phyloP scores from a whole-genome alignment of 495 filamentous ascomycete species.

The Podospora bellae-mahoneyi region DNA sequence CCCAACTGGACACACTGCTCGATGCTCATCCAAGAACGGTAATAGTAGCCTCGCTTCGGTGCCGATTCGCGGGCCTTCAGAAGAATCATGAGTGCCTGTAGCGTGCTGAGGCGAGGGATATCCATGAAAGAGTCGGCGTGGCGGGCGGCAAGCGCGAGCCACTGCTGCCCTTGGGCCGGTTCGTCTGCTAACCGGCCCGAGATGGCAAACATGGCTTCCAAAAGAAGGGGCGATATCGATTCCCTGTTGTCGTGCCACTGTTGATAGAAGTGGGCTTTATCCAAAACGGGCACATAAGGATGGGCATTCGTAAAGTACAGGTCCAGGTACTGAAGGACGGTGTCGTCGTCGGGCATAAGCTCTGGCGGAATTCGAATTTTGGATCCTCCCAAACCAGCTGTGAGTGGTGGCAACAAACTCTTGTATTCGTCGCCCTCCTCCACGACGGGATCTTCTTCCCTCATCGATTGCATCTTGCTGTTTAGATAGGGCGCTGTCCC shows the following conservation, averaged over 20 bases:
- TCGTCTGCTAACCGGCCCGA: slow-evolving; percentile 79
- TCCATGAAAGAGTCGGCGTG: slow-evolving; percentile 97
- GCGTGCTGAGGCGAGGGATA: slow-evolving; percentile 85
- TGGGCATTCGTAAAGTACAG: slow-evolving; percentile 92
- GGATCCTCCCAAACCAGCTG: slow-evolving; percentile 58
- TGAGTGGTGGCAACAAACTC: slow-evolving; percentile 59
- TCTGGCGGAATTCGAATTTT: slow-evolving; percentile 88
- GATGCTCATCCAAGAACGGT: slow-evolving; percentile 95
- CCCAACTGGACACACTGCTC: slow-evolving; percentile 90
- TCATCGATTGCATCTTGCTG: slow-evolving; percentile 57
- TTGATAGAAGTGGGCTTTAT: slow-evolving; percentile 77
- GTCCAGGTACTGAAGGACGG: slow-evolving; percentile 80
- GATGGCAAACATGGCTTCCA: slow-evolving; percentile 96
- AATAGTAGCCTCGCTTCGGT: slow-evolving; percentile 94
- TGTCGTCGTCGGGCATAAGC: slow-evolving; percentile 87
- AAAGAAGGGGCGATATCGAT: slow-evolving; percentile 83
- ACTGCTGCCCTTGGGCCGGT: slow-evolving; percentile 80
- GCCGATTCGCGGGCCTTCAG: slow-evolving; percentile 88
- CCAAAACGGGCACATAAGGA: slow-evolving; percentile 92
- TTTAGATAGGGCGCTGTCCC: slow-evolving; percentile 90
- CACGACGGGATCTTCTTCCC: slow-evolving; percentile 69
- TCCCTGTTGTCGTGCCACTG: slow-evolving; percentile 87
- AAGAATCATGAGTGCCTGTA: slow-evolving; percentile 85
- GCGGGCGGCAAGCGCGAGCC: slow-evolving; percentile 88
- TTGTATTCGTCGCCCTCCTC: slow-evolving; percentile 71